These are phyloP conservation scores for Oenanthe javanica DNA, from an alignment of 140 eudicot species.

Conservation along the genomic window DNA sequence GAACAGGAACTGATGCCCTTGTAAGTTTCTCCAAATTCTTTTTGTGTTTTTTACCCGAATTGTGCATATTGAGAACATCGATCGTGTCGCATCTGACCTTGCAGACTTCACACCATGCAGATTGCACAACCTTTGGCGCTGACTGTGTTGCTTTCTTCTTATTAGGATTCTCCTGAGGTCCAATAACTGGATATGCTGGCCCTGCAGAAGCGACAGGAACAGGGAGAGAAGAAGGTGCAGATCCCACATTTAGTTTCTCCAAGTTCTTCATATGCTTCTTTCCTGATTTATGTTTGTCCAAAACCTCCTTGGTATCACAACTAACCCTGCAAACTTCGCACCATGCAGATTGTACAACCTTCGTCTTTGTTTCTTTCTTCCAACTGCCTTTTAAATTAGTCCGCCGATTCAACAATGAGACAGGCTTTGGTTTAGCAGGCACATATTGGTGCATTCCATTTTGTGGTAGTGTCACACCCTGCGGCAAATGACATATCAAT, in stretches of 20 bases:
- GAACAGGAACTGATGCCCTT: conserved; percentile 5
- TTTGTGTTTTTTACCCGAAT: conserved; percentile 51
- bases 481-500: conserved; percentile 2
- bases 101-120: conserved; percentile 68
- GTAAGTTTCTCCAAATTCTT: conserved; percentile 40
- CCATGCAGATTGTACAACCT: conserved; percentile 51
- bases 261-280: conserved; percentile 64
- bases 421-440: conserved; percentile 18
- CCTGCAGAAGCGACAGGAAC: conserved; percentile 10
- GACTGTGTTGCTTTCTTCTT: conserved; percentile 36
- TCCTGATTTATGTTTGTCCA: conserved; percentile 43
- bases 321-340: conserved; percentile 61
- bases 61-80: conserved; percentile 44
- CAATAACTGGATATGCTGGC: conserved; percentile 32
- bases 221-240: conserved; percentile 2
- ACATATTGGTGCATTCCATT: conserved; percentile 23
- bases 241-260: conserved; percentile 18
- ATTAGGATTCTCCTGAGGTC: conserved; percentile 46
- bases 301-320: conserved; percentile 46
- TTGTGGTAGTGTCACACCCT: conserved; percentile 28
- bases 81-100: conserved; percentile 39
- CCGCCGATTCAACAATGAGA: conserved; percentile 19
- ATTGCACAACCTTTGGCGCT: conserved; percentile 38
- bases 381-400: conserved; percentile 9
- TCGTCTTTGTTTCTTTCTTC: conserved; percentile 37